phyloP scores from a whole-genome alignment of 257 asterid species.

The Penstemon eatonii region DNA sequence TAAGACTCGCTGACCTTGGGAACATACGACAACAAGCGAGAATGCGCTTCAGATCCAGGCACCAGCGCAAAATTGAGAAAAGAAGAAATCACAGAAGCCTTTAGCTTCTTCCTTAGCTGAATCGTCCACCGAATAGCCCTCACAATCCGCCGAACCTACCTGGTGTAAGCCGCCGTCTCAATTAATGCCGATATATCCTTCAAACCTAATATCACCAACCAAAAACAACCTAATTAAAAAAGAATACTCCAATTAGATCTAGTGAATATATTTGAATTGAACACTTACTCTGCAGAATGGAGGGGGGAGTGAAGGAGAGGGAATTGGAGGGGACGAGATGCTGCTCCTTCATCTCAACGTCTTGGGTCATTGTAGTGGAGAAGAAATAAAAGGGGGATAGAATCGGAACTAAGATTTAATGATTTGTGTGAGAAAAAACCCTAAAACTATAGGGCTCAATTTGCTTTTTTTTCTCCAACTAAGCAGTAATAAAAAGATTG shows the following conservation, averaged over 20 bases:
- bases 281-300: conserved; percentile 55
- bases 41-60: conserved; percentile 72
- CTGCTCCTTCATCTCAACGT: conserved; percentile 81
- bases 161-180: conserved; percentile 78
- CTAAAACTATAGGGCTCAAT: conserved; percentile 26
- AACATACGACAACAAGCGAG: conserved; percentile 58
- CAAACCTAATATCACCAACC: conserved; percentile 47
- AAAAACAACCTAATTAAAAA: conserved; percentile 16
- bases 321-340: conserved; percentile 57
- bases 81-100: conserved; percentile 52
- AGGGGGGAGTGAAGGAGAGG: conserved; percentile 37
- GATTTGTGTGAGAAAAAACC: conserved; percentile 21
- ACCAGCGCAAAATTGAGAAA: conserved; percentile 58
- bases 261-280: neutral
- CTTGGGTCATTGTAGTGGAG: conserved; percentile 63
- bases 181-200: conserved; percentile 71
- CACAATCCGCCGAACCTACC: conserved; percentile 70
- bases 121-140: conserved; percentile 74
- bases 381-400: conserved; percentile 10
- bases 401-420: conserved; percentile 35
- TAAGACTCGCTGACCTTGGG: conserved; percentile 52
- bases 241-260: neutral
- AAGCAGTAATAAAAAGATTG: neutral
- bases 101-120: conserved; percentile 71
- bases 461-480: conserved; percentile 11